phyloP scores from a whole-genome alignment of 495 filamentous ascomycete genomes.

The Cairneyella variabilis region DNA sequence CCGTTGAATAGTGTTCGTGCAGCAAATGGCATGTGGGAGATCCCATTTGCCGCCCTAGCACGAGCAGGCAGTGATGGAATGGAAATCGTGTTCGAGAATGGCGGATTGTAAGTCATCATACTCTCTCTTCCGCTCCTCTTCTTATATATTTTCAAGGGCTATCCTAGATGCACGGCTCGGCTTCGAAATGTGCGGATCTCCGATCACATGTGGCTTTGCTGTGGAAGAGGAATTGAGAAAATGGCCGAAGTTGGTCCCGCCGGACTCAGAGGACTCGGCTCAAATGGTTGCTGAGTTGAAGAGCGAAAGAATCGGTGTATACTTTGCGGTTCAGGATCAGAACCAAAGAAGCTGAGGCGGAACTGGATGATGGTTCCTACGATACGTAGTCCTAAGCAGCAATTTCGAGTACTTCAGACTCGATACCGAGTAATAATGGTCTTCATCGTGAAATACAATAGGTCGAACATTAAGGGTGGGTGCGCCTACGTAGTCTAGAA shows the following conservation, averaged over 20 bases:
- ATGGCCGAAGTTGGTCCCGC: background rate
- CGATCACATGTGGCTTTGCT: background rate
- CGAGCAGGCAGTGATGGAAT: background rate
- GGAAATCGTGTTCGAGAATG: background rate
- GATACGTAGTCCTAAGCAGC: no score
- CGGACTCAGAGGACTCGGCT: background rate
- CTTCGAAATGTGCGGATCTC: background rate
- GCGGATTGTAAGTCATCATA: conserved; percentile 1
- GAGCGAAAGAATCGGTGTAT: background rate
- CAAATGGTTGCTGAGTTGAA: background rate
- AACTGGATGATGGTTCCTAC: background rate
- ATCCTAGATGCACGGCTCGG: background rate
- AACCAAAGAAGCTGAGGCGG: background rate
- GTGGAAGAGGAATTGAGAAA: background rate
- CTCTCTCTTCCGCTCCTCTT: background rate
- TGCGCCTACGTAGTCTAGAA: no score
- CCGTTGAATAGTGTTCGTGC: conserved; percentile 1
- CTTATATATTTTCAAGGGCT: background rate
- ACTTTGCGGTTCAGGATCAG: background rate
- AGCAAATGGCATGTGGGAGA: background rate
- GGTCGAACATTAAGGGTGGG: background rate
- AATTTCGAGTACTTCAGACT: no score
- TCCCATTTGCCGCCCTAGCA: background rate
- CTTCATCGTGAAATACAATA: background rate
- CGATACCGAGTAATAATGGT: no score